Evolutionary conservation across 495 filamentous ascomycete species (phyloP).

Genomic region (Endocarpon pusillum): DNA sequence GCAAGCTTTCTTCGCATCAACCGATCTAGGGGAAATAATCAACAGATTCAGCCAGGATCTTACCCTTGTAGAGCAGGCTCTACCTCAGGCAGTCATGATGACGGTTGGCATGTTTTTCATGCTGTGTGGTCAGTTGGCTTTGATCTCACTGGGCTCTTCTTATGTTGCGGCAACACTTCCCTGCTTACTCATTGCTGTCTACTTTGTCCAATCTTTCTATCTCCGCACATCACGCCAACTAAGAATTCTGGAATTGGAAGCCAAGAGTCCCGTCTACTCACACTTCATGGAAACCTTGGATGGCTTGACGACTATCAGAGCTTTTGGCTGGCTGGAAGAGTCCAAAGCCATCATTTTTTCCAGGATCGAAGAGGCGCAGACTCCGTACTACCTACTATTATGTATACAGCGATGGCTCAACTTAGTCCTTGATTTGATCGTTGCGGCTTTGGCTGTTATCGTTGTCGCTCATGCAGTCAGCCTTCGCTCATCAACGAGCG

Average conservation of each 20-base stretch:
- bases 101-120: no score
- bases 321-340: constrained; percentile 18
- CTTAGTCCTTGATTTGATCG: constrained; percentile 19
- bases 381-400: constrained; percentile 23
- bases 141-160: constrained; percentile 8
- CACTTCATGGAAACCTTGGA: constrained; percentile 29
- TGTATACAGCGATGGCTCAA: constrained; percentile 26
- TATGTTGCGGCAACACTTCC: constrained; percentile 20
- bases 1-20: constrained; percentile 22
- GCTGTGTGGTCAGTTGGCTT: no score
- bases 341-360: constrained; percentile 5
- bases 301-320: constrained; percentile 22
- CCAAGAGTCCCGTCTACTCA: constrained; percentile 21
- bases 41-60: constrained; percentile 32
- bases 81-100: no score
- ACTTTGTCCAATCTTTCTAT: constrained; percentile 33
- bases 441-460: constrained; percentile 17
- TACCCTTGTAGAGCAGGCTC: constrained; percentile 22
- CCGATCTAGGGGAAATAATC: constrained; percentile 22
- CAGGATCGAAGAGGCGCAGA: constrained; percentile 19
- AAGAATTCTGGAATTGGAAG: constrained; percentile 30
- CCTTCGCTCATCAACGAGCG: constrained; percentile 14
- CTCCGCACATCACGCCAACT: constrained; percentile 35
- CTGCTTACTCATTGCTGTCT: constrained; percentile 19
- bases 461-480: constrained; percentile 14